Conservation (phyloP, 306 rosid species). For the Lathyrus sativus region DNA sequence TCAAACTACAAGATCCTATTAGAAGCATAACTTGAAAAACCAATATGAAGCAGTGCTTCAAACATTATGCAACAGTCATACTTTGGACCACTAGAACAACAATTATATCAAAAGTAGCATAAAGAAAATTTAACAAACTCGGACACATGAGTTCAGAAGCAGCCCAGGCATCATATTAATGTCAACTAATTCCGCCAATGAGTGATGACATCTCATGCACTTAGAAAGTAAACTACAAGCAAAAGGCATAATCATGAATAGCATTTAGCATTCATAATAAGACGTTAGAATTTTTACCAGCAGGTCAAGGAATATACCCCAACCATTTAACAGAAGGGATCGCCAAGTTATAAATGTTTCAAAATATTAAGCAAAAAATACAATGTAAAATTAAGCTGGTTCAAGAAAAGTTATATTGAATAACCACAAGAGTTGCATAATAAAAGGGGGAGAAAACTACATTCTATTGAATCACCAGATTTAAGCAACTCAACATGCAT, state of each 20-base stretch:
- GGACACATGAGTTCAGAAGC: background rate
- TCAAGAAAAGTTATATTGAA: background rate
- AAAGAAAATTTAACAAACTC: background rate
- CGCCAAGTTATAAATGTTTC: slow-evolving; percentile 4
- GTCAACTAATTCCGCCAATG: slow-evolving; percentile 1
- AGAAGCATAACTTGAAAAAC: slow-evolving; percentile 8
- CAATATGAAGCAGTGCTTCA: background rate
- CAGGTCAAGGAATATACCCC: background rate
- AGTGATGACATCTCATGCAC: slow-evolving; percentile 22
- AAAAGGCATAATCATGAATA: slow-evolving; percentile 6
- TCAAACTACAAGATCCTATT: background rate
- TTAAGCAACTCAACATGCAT: slow-evolving; percentile 13
- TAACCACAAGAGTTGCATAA: slow-evolving; percentile 1
- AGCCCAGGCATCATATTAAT: slow-evolving; percentile 7
- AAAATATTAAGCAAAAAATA: background rate
- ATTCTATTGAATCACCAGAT: slow-evolving; percentile 17
- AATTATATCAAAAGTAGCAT: slow-evolving; percentile 5
- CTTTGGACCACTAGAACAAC: background rate
- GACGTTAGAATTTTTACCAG: background rate
- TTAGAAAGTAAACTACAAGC: slow-evolving; percentile 24
- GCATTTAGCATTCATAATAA: slow-evolving; percentile 4
- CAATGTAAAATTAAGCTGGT: slow-evolving; percentile 2
- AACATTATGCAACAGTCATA: slow-evolving; percentile 1
- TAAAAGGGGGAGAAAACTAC: slow-evolving; percentile 16
- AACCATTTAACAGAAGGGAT: slow-evolving; percentile 16